These are phyloP conservation scores for Polygonum maritimum DNA, from an alignment of 148 eudicot genomes.

Conservation along the genomic window DNA sequence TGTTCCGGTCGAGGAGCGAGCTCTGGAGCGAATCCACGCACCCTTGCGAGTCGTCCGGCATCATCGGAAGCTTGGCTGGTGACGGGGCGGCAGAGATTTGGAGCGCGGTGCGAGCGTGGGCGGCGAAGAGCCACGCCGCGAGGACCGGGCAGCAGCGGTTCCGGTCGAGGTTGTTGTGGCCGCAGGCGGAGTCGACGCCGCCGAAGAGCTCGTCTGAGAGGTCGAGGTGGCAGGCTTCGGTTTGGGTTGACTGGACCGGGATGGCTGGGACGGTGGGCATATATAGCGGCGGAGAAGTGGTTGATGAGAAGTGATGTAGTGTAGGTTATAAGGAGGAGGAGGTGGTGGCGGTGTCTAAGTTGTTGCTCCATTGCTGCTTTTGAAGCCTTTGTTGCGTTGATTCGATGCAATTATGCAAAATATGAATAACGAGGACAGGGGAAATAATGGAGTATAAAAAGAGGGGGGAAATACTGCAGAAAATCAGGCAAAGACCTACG, in stretches of 20 bases:
- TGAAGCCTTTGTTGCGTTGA: too few relatives aligned
- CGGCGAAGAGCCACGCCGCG: slow-evolving; percentile 90
- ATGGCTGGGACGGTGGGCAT: slow-evolving; percentile 65
- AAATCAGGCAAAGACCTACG: too few relatives aligned
- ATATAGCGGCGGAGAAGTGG: slow-evolving; percentile 28
- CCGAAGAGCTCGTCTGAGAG: slow-evolving; percentile 86
- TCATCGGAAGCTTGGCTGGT: slow-evolving; percentile 40
- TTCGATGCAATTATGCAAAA: too few relatives aligned
- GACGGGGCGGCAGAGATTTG: slow-evolving; percentile 16
- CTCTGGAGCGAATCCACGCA: slow-evolving; percentile 75
- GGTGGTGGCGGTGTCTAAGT: too few relatives aligned
- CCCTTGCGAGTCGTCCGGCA: slow-evolving; percentile 94
- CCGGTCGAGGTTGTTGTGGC: slow-evolving; percentile 51
- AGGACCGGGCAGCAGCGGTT: slow-evolving; percentile 85
- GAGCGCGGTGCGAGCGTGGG: slow-evolving; percentile 72
- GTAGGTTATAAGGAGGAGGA: background rate
- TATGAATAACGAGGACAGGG: too few relatives aligned
- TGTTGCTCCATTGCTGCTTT: too few relatives aligned
- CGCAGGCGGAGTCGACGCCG: slow-evolving; percentile 70
- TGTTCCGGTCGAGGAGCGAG: slow-evolving; percentile 46
- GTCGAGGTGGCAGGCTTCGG: slow-evolving; percentile 59
- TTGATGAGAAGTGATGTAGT: slow-evolving; percentile 11
- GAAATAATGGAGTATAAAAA: too few relatives aligned
- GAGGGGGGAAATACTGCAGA: too few relatives aligned
- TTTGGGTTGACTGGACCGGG: slow-evolving; percentile 43